A percentile compares a stretch with the other conserved stretches of the same genome.
Conservation (phyloP, 1,139 yeast genomes). For the Magnusiomyces sp. region DNA sequence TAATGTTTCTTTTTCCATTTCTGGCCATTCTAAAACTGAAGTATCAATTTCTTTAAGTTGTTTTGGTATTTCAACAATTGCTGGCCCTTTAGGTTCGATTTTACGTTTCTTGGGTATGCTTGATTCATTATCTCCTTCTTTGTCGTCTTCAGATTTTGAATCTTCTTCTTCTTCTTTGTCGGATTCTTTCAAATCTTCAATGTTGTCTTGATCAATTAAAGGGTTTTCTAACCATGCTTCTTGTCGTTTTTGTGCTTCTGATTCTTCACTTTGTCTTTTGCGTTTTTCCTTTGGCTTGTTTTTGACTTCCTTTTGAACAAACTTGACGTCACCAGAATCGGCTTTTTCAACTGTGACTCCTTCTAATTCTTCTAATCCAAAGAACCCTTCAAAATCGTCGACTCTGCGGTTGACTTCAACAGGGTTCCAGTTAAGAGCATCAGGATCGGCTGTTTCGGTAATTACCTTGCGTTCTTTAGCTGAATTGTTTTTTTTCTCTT, state of each 20-base stretch:
- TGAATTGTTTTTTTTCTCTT: not conserved
- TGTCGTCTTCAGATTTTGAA: constrained; percentile 16
- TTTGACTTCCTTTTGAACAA: constrained; percentile 34
- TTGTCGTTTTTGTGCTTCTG: constrained; percentile 5
- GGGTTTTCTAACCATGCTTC: constrained; percentile 17
- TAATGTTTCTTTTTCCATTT: constrained; percentile 35
- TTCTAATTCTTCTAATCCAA: constrained; percentile 87
- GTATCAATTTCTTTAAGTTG: no score
- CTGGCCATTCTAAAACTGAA: no score
- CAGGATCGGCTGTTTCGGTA: constrained; percentile 16
- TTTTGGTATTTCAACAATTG: no score
- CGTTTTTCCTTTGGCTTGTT: constrained; percentile 20
- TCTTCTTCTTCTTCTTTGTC: constrained; percentile 15
- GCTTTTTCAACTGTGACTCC: constrained; percentile 71
- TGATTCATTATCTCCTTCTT: constrained; percentile 23
- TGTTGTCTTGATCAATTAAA: constrained; percentile 12
- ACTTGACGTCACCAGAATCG: constrained; percentile 56
- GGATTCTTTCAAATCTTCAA: not conserved
- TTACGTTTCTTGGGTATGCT: no score
- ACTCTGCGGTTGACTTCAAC: constrained; percentile 66
- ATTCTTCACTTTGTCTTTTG: constrained; percentile 5
- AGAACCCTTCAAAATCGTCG: constrained; percentile 83
- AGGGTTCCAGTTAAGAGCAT: constrained; percentile 54
- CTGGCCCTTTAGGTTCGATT: no score
- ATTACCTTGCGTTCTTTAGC: not conserved